Evolutionary conservation across 176 grass and related monocot species (phyloP).

Genomic region (Aegilops speltoides): DNA sequence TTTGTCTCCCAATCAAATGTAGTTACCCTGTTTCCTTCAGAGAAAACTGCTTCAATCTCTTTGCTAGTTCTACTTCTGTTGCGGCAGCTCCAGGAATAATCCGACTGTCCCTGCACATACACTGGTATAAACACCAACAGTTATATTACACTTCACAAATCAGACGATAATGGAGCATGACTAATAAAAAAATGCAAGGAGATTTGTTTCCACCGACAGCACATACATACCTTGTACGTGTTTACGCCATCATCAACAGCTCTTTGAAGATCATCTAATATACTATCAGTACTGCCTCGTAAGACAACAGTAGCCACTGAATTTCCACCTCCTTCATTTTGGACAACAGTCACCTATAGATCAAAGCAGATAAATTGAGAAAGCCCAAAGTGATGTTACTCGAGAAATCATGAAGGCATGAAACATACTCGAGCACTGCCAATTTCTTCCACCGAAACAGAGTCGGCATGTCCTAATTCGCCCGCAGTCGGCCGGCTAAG

Average conservation of each 20-base stretch:
- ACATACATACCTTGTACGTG: conserved; percentile 74
- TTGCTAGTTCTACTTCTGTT: conserved; percentile 86
- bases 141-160: not conserved
- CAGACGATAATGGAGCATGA: not conserved
- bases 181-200: too few relatives aligned
- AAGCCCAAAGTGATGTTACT: not conserved
- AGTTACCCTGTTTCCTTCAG: conserved; percentile 37
- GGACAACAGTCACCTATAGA: conserved; percentile 75
- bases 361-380: not conserved
- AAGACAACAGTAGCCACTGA: conserved; percentile 82
- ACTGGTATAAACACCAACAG: not conserved
- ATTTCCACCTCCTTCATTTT: conserved; percentile 87
- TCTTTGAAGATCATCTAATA: conserved; percentile 96
- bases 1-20: too few relatives aligned
- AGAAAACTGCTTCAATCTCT: conserved; percentile 85
- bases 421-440: conserved; percentile 68
- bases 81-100: conserved; percentile 93
- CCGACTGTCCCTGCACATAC: conserved; percentile 85
- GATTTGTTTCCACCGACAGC: not conserved
- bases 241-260: conserved; percentile 97
- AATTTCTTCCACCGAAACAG: conserved; percentile 87
- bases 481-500: conserved; percentile 74
- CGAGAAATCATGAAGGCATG: not conserved
- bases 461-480: conserved; percentile 87
- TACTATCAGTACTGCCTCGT: conserved; percentile 90